Percentiles rank a stretch among this genome's conserved stretches.
Conservation (phyloP, 169 alveolate genomes). For the Cyclospora cayetanensis region DNA sequence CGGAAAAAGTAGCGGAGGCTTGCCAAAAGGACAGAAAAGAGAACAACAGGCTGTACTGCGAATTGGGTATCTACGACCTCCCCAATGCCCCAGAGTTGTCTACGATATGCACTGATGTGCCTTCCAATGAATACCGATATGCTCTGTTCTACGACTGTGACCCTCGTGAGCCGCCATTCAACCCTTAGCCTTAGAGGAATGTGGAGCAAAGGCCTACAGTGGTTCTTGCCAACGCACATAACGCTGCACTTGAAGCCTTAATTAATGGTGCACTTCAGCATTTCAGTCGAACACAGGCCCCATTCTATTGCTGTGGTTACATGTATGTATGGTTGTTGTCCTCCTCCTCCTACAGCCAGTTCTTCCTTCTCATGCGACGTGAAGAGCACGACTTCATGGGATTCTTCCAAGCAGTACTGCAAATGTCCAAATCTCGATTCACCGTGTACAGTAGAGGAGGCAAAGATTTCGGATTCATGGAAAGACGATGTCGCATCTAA, state of each 20-base stretch:
- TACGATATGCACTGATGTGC: neutral
- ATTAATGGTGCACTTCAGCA: no score
- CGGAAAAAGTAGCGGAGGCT: neutral
- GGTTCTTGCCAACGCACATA: no score
- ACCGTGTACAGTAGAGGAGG: constrained; percentile 35
- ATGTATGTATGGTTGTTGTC: no score
- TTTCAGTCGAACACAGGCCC: neutral
- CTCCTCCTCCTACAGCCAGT: neutral
- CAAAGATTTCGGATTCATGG: constrained; percentile 34
- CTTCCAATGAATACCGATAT: neutral
- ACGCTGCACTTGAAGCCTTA: no score
- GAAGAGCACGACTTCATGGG: constrained; percentile 28
- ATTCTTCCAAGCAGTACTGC: neutral
- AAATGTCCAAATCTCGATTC: neutral
- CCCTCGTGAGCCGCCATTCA: neutral
- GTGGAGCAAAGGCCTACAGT: no score
- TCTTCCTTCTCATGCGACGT: constrained; percentile 1
- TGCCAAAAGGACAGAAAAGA: constrained; percentile 5
- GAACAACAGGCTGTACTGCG: constrained; percentile 60
- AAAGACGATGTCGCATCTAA: neutral
- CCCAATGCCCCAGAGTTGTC: neutral
- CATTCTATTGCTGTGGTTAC: no score
- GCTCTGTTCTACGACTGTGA: constrained; percentile 14
- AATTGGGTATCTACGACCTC: neutral
- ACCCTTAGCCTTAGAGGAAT: neutral